A percentile compares a stretch with the other conserved stretches of the same genome.
phyloP scores from a whole-genome alignment of 768 basidiomycete species.

The Phaffia australis region DNA sequence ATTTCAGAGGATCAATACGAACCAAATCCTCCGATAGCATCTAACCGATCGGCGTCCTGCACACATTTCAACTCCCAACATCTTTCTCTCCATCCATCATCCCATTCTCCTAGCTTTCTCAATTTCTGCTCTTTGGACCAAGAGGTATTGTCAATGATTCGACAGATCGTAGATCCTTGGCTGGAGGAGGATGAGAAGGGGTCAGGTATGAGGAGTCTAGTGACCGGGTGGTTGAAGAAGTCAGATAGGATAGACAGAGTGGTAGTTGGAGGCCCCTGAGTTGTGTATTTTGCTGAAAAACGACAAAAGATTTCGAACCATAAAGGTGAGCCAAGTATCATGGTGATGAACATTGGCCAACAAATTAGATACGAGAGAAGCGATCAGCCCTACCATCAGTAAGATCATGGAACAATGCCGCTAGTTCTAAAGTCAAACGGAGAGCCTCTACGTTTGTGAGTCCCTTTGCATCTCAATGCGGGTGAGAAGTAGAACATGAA shows the following conservation, averaged over 20 bases:
- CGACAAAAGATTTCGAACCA: background rate
- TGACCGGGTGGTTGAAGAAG: slow-evolving; percentile 27
- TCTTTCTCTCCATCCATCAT: slow-evolving; percentile 52
- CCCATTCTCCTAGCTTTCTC: slow-evolving; percentile 48
- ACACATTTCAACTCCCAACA: slow-evolving; percentile 72
- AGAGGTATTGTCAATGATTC: slow-evolving; percentile 65
- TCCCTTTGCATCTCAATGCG: too few species aligned
- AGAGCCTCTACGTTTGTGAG: too few species aligned
- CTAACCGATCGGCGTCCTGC: slow-evolving; percentile 66
- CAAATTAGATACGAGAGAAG: background rate
- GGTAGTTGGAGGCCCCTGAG: slow-evolving; percentile 31
- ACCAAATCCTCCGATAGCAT: slow-evolving; percentile 76
- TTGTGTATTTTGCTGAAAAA: slow-evolving; percentile 57
- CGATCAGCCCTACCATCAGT: slow-evolving; percentile 6
- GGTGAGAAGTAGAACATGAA: too few species aligned
- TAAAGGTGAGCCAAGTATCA: background rate
- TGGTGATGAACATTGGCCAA: background rate
- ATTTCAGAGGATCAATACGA: slow-evolving; percentile 17
- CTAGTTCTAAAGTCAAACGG: slow-evolving; percentile 46
- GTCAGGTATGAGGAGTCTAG: slow-evolving; percentile 24
- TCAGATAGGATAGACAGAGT: slow-evolving; percentile 27
- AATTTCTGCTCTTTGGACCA: slow-evolving; percentile 74
- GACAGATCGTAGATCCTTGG: slow-evolving; percentile 26
- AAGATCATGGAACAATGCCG: slow-evolving; percentile 74
- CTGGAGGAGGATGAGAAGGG: slow-evolving; percentile 25